Evolutionary conservation across 768 basidiomycete genomes (phyloP).

Genomic region (Daedaleopsis nitida): DNA sequence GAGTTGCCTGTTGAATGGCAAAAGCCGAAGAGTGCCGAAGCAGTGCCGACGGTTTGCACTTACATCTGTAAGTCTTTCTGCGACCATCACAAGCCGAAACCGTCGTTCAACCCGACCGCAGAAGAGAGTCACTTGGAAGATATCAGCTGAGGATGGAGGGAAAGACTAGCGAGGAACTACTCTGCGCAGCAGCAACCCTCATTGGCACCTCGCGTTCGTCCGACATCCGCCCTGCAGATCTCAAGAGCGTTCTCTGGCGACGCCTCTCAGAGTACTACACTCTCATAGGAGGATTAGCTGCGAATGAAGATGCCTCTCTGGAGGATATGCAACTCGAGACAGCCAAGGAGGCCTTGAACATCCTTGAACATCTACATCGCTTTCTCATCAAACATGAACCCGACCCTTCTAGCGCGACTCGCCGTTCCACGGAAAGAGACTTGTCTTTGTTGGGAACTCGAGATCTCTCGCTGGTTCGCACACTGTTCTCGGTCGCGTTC

Average conservation of each 20-base stretch:
- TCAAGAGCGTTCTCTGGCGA: conserved; percentile 23
- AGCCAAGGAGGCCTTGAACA: conserved; percentile 54
- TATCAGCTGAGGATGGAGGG: not conserved
- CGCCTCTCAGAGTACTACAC: conserved; percentile 23
- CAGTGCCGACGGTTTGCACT: not conserved
- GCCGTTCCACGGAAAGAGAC: not conserved
- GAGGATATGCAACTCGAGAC: conserved; percentile 53
- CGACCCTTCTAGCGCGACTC: not conserved
- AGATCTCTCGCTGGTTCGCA: conserved; percentile 63
- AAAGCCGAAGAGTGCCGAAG: no score
- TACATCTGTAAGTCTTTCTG: not conserved
- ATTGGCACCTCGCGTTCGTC: conserved; percentile 19
- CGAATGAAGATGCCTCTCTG: conserved; percentile 24
- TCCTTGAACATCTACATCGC: conserved; percentile 50
- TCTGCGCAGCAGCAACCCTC: conserved; percentile 22
- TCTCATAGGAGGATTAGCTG: not conserved
- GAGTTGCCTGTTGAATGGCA: no score
- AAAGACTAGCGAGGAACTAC: not conserved
- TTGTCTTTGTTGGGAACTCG: conserved; percentile 59
- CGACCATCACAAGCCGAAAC: not conserved
- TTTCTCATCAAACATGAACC: conserved; percentile 30
- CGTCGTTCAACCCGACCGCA: not conserved
- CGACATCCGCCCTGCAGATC: conserved; percentile 16
- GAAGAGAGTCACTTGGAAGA: no score
- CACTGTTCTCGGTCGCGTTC: conserved; percentile 67